A percentile compares a stretch with the other conserved stretches of the same genome.
phyloP scores from a whole-genome alignment of 1,139 yeast genomes.

The Meyerozyma carpophila region DNA sequence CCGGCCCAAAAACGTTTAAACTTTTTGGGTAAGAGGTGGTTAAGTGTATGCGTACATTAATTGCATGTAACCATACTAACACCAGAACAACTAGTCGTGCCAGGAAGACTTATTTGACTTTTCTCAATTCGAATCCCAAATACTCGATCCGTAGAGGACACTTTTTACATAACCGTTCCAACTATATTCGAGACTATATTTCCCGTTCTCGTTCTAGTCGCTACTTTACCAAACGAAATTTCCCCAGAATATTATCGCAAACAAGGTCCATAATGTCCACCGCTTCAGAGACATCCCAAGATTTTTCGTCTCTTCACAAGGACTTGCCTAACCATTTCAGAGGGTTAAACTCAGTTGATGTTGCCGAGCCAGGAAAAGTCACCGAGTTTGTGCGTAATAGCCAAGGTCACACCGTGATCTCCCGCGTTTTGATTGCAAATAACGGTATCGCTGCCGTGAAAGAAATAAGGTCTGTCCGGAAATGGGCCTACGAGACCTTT shows the following conservation, averaged over 20 bases:
- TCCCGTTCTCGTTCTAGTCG: background rate
- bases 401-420: slow-evolving; percentile 94
- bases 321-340: slow-evolving; percentile 65
- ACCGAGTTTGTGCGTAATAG: slow-evolving; percentile 80
- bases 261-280: background rate
- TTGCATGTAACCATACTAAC: background rate
- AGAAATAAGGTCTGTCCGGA: slow-evolving; percentile 93
- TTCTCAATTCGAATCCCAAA: background rate
- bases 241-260: background rate
- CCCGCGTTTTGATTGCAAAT: slow-evolving; percentile 85
- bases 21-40: background rate
- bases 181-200: background rate
- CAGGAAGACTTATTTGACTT: background rate
- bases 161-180: background rate
- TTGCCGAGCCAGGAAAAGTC: slow-evolving; percentile 68
- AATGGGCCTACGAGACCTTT: slow-evolving; percentile 98
- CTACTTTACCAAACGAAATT: background rate
- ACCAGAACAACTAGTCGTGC: background rate
- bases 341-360: slow-evolving; percentile 71
- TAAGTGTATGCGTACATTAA: background rate
- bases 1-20: background rate
- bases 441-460: slow-evolving; percentile 99
- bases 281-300: slow-evolving; percentile 6
- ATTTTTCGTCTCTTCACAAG: slow-evolving; percentile 28
- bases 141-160: background rate